phyloP scores from a whole-genome alignment of 495 filamentous ascomycete species.

The Aspergillus affinis region DNA sequence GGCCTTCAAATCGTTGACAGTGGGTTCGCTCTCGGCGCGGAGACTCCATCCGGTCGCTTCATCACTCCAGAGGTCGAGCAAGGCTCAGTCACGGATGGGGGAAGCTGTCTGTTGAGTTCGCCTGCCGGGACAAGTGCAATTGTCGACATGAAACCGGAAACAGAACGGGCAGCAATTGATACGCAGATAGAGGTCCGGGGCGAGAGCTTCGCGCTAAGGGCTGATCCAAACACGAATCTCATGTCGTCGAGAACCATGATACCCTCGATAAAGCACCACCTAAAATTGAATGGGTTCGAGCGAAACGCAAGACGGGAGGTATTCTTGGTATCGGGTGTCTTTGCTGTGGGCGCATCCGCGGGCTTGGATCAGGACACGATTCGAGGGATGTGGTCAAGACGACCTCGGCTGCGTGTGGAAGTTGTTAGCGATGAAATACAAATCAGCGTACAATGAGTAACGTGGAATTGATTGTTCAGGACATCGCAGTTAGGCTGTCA shows the following conservation, averaged over 20 bases:
- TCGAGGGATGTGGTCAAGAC: constrained; percentile 9
- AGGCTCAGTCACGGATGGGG: not conserved
- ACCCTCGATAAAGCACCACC: constrained; percentile 3
- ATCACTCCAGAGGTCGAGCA: not conserved
- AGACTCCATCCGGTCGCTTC: constrained; percentile 6
- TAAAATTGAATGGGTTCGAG: not conserved
- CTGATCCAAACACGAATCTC: constrained; percentile 21
- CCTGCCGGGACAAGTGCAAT: constrained; percentile 13
- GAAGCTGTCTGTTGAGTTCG: constrained; percentile 10
- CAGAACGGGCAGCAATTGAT: not conserved
- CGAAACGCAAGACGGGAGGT: not conserved
- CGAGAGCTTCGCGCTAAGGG: constrained; percentile 9
- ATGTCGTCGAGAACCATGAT: constrained; percentile 16
- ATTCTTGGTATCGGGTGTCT: constrained; percentile 11
- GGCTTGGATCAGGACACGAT: not conserved
- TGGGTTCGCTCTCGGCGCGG: constrained; percentile 17
- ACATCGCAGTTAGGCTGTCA: no score
- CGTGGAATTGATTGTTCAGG: no score
- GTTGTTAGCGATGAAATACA: not conserved
- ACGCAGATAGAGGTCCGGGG: not conserved
- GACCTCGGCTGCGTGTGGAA: not conserved
- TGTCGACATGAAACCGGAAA: constrained; percentile 4
- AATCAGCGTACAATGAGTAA: not conserved
- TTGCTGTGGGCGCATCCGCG: constrained; percentile 9
- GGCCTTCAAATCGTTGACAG: constrained; percentile 13